Conservation (phyloP, 495 filamentous ascomycete genomes). For the Bathelium albidoporum region DNA sequence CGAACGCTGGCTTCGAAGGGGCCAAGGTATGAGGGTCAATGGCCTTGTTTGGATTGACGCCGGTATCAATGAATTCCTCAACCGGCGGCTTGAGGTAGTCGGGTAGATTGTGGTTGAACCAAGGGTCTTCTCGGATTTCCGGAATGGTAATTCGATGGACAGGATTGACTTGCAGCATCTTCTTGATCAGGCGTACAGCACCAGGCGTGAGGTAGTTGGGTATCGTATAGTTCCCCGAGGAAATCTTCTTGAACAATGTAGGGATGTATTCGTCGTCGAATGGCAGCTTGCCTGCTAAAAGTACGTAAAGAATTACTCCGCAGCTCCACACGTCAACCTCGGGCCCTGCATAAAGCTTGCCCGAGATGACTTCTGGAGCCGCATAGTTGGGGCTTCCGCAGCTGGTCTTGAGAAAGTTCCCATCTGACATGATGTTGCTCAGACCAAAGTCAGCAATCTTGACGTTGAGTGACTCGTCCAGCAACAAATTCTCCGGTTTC, state of each 20-base stretch:
- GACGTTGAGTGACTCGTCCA: conserved; percentile 89
- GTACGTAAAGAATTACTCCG: conserved; percentile 93
- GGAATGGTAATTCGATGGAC: conserved; percentile 85
- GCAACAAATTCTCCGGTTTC: conserved; percentile 92
- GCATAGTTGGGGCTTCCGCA: conserved; percentile 98
- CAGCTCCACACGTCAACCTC: conserved; percentile 99
- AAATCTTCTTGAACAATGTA: conserved; percentile 76
- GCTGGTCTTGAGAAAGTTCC: conserved; percentile 96
- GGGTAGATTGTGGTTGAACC: conserved; percentile 82
- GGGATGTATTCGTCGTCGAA: conserved; percentile 98
- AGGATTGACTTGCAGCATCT: conserved; percentile 91
- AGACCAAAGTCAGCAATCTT: conserved; percentile 98
- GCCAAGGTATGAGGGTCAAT: conserved; percentile 72
- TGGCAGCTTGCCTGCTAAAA: conserved; percentile 81
- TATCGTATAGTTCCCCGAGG: conserved; percentile 79
- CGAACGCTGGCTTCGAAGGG: conserved; percentile 60
- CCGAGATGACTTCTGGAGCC: conserved; percentile 93
- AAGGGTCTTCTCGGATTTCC: conserved; percentile 88
- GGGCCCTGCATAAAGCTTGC: conserved; percentile 93
- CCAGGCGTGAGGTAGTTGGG: conserved; percentile 80
- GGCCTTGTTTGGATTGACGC: conserved; percentile 81
- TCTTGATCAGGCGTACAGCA: conserved; percentile 74
- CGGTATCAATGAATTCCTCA: conserved; percentile 86
- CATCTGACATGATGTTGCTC: conserved; percentile 99
- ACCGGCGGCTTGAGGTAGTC: conserved; percentile 79